Conservation (phyloP, 2,329 filamentous ascomycete species). For the Pseudocercospora eumusae region DNA sequence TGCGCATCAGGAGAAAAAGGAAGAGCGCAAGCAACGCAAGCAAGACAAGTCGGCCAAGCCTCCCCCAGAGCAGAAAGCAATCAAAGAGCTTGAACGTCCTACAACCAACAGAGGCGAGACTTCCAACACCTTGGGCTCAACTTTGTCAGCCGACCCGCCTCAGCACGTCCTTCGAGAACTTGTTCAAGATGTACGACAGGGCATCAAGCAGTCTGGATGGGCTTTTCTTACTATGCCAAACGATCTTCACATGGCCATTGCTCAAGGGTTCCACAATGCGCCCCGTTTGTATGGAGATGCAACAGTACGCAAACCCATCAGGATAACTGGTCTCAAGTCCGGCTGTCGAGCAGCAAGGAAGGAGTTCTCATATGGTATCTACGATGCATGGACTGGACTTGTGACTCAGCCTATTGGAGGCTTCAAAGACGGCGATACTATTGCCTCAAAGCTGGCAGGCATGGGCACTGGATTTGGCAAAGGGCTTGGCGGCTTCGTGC, state of each 20-base stretch:
- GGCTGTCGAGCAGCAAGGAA: conserved; percentile 76
- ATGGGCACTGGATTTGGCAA: conserved; percentile 67
- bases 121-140: conserved; percentile 31
- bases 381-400: conserved; percentile 78
- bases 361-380: conserved; percentile 62
- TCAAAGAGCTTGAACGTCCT: conserved; percentile 22
- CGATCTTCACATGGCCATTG: conserved; percentile 79
- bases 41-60: conserved; percentile 14
- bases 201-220: conserved; percentile 69
- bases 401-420: conserved; percentile 75
- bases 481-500: conserved; percentile 75
- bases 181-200: conserved; percentile 65
- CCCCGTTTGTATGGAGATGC: conserved; percentile 82
- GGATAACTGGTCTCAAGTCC: conserved; percentile 73
- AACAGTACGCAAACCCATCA: conserved; percentile 72
- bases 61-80: neutral
- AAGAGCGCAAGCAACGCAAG: conserved; percentile 31
- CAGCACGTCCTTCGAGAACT: conserved; percentile 36
- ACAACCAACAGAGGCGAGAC: conserved; percentile 28
- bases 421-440: conserved; percentile 54
- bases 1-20: conserved; percentile 36
- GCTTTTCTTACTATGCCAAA: conserved; percentile 79
- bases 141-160: conserved; percentile 33
- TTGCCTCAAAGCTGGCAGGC: conserved; percentile 36
- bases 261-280: conserved; percentile 84